These are phyloP conservation scores for Gymnopilus junonius DNA, from an alignment of 768 basidiomycete species.

Conservation along the genomic window DNA sequence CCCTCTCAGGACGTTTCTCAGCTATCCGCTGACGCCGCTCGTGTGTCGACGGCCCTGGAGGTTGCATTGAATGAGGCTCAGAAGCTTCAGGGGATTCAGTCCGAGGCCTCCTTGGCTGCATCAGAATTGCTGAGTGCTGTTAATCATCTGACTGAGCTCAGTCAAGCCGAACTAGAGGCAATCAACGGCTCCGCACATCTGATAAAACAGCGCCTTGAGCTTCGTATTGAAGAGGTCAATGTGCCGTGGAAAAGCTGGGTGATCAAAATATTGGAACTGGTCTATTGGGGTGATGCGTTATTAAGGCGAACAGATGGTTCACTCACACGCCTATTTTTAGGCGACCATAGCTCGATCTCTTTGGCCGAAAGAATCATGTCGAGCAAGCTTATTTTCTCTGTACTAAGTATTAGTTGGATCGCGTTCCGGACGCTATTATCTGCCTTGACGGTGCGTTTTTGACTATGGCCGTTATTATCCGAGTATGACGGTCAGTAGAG, in stretches of 20 bases:
- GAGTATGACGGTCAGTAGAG: constrained; percentile 30
- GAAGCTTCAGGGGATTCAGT: constrained; percentile 39
- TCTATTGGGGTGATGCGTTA: constrained; percentile 7
- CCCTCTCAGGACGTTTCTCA: neutral
- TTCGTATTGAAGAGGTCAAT: constrained; percentile 1
- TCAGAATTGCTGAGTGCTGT: constrained; percentile 39
- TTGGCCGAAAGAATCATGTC: constrained; percentile 26
- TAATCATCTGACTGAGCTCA: constrained; percentile 39
- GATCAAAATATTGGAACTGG: constrained; percentile 10
- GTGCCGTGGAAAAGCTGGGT: constrained; percentile 12
- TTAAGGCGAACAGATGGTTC: neutral
- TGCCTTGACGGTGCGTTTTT: constrained; percentile 40
- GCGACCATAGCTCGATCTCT: constrained; percentile 32
- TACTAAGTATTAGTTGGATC: constrained; percentile 31
- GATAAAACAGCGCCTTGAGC: constrained; percentile 34
- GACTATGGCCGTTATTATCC: neutral
- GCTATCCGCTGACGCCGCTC: constrained; percentile 16
- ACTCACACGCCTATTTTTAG: constrained; percentile 21
- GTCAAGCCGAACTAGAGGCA: constrained; percentile 47
- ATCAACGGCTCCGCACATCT: constrained; percentile 49
- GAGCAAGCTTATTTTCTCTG: constrained; percentile 29
- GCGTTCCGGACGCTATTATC: constrained; percentile 38
- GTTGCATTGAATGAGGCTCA: constrained; percentile 23
- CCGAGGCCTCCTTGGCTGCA: constrained; percentile 38
- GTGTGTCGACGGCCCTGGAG: constrained; percentile 4